phyloP scores from a whole-genome alignment of 192 early-diverging fungal species.

The Lunasporangiospora selenospora region DNA sequence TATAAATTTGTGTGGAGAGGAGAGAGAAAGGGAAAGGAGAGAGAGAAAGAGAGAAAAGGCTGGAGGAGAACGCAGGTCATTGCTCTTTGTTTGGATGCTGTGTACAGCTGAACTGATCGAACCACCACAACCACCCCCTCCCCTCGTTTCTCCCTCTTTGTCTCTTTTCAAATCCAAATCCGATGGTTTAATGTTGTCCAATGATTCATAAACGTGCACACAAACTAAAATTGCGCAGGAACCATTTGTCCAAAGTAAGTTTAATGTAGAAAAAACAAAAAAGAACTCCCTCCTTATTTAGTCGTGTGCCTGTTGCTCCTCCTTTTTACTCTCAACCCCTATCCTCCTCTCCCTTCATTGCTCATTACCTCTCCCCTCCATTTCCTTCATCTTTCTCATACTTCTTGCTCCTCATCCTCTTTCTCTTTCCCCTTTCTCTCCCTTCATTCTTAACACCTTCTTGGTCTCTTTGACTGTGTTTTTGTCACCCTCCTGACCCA shows the following conservation, averaged over 20 bases:
- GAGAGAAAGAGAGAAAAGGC: too few species aligned
- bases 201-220: conserved; percentile 27
- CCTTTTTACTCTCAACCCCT: neutral
- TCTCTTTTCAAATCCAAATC: neutral
- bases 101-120: too few species aligned
- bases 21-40: too few species aligned
- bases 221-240: conserved; percentile 49
- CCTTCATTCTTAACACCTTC: neutral
- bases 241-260: conserved; percentile 70
- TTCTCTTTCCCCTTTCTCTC: neutral
- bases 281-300: neutral
- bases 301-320: neutral
- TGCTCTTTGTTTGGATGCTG: too few species aligned
- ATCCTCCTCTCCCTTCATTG: neutral
- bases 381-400: neutral
- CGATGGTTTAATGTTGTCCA: conserved; percentile 13
- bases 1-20: too few species aligned
- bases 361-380: neutral
- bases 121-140: too few species aligned
- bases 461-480: neutral
- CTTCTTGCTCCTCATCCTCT: neutral
- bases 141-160: neutral
- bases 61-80: too few species aligned
- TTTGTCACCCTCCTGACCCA: neutral
- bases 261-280: too few species aligned